Evolutionary conservation across 192 early-diverging fungal species (phyloP).

Genomic region (Entomortierella beljakovae): DNA sequence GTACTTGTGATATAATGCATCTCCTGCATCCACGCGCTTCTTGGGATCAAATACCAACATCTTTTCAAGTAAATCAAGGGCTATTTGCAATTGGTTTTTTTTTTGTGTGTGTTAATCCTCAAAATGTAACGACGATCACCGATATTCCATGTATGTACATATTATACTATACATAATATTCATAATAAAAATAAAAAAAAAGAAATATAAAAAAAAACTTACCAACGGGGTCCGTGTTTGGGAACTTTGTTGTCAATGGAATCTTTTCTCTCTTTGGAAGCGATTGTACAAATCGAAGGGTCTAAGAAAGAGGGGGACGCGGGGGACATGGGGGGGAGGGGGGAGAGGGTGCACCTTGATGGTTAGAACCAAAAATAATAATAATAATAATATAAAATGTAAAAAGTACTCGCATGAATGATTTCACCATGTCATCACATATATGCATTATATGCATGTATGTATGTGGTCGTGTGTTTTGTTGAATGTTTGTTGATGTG

Average conservation of each 20-base stretch:
- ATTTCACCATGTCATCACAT: too few species aligned
- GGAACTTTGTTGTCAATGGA: conserved; percentile 86
- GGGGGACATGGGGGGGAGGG: too few species aligned
- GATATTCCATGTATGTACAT: too few species aligned
- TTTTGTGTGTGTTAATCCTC: neutral
- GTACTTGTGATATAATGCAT: conserved; percentile 92
- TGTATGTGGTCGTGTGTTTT: neutral
- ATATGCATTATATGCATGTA: too few species aligned
- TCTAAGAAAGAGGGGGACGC: conserved; percentile 59
- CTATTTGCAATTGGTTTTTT: too few species aligned
- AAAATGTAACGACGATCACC: neutral
- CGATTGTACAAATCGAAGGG: conserved; percentile 90
- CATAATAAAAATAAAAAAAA: neutral
- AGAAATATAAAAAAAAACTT: neutral
- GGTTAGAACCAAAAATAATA: too few species aligned
- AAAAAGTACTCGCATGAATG: too few species aligned
- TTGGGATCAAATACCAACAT: conserved; percentile 95
- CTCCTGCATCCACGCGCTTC: conserved; percentile 87
- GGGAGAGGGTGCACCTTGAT: too few species aligned
- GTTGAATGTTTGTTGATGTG: too few species aligned
- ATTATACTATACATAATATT: too few species aligned
- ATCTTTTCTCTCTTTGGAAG: conserved; percentile 84
- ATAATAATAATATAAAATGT: too few species aligned
- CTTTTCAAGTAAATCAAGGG: conserved; percentile 87
- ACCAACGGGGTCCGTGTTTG: conserved; percentile 77